These are phyloP conservation scores for Colletotrichum sublineola DNA, from an alignment of 2,329 filamentous ascomycete species.

Conservation along the genomic window DNA sequence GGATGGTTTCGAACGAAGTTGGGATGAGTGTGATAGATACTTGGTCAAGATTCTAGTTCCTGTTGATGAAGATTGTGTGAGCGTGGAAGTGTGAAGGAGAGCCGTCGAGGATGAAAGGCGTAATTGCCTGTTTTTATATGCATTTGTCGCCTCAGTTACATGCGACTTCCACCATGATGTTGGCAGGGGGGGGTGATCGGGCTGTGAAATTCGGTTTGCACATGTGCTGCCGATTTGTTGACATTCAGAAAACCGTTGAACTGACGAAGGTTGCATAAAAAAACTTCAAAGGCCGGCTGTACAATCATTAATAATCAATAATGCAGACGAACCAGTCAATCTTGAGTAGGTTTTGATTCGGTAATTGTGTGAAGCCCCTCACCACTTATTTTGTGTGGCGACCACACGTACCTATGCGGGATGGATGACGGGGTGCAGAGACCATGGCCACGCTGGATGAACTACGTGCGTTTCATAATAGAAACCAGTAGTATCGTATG, in stretches of 20 bases:
- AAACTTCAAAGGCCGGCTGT: conserved; percentile 14
- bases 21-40: background rate
- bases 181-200: background rate
- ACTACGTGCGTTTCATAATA: background rate
- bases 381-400: conserved; percentile 17
- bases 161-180: background rate
- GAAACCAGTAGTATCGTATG: background rate
- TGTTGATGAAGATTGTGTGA: background rate
- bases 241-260: too few relatives aligned
- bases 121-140: conserved; percentile 21
- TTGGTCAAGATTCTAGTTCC: background rate
- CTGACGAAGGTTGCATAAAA: background rate
- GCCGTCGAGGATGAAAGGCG: background rate
- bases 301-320: background rate
- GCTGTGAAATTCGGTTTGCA: conserved; percentile 10
- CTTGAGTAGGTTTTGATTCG: conserved; percentile 5
- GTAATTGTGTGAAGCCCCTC: background rate
- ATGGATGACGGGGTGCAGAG: background rate
- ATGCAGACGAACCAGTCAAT: background rate
- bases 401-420: background rate
- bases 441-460: too few relatives aligned
- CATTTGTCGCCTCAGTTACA: background rate
- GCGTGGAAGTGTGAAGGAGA: background rate
- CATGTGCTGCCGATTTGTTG: background rate
- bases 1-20: background rate